Evolutionary conservation across 805 yeast genomes (phyloP).

Genomic region (fission yeast (Schizosaccharomyces pombe)): DNA sequence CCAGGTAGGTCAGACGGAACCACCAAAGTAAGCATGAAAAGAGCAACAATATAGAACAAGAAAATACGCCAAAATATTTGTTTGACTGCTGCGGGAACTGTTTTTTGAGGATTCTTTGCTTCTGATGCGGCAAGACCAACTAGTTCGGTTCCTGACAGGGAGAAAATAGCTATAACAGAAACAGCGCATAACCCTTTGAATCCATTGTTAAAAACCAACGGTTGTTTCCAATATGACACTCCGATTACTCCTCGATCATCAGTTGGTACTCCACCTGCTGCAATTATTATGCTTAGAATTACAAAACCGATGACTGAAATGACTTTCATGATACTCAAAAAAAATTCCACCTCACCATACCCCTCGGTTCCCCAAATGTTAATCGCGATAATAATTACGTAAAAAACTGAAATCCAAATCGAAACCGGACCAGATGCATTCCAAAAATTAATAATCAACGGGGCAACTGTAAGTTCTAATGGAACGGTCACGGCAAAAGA

Average conservation of each 20-base stretch:
- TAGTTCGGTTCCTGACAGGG: conserved; percentile 55
- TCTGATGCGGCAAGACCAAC: conserved; percentile 63
- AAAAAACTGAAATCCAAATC: conserved; percentile 32
- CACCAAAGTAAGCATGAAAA: conserved; percentile 35
- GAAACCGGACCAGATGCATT: conserved; percentile 23
- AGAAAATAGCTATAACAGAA: conserved; percentile 54
- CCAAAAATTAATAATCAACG: conserved; percentile 50
- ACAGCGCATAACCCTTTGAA: conserved; percentile 57
- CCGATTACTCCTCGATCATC: conserved; percentile 40
- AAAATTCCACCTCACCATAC: conserved; percentile 33
- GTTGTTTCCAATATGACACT: conserved; percentile 43
- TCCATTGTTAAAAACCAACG: conserved; percentile 37
- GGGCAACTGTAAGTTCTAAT: conserved; percentile 58
- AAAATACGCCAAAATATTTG: conserved; percentile 69
- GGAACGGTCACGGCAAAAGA: conserved; percentile 53
- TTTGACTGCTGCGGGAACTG: conserved; percentile 52
- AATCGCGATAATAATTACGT: conserved; percentile 24
- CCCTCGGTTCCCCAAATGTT: conserved; percentile 13
- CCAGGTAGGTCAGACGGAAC: conserved; percentile 38
- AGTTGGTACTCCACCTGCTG: conserved; percentile 23
- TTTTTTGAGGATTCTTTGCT: conserved; percentile 38
- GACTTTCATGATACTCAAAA: conserved; percentile 35
- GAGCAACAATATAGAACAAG: conserved; percentile 40
- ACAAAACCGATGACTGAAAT: conserved; percentile 36
- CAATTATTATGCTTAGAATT: conserved; percentile 32